Evolutionary conservation across 306 rosid genomes (phyloP), one percentile per base, ranked within the genome.

Genomic region (Glycyrrhiza uralensis): DNA sequence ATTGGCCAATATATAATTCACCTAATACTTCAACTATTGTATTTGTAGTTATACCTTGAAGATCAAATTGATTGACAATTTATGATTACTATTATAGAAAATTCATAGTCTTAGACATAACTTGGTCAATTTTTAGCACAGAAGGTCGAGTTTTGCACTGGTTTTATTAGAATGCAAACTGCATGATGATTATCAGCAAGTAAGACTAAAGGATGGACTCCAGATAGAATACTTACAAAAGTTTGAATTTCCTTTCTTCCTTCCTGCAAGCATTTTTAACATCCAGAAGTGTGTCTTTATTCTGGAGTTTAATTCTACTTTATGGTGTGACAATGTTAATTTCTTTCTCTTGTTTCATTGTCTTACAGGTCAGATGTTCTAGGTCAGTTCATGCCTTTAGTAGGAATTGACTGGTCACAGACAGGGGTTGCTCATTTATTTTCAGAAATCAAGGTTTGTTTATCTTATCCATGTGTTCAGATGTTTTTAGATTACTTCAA

Each of bases 351-450:
- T 24, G 58, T 69, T 63, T 65, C 57, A 23, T n/a, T 23, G 13
- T 50, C 45, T 73, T 71, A 14, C 86, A 94, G 99, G 71, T 95
- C 99, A 18, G 96, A 95, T 71, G 96, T 91, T 84, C 86, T 95
- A 28, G 99, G 97, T 72, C 99, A 95, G 68, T 89, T 95, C 86
- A 95, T 95, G 99, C 99, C 99, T 62, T 58, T 95, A 79, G 99
- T 95, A 42, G 99, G 97, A 81, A 79, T 91, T 26, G 97, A 95
- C 71, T 95, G 97, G 99, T 95, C 99, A 49, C 99, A 95, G 33
- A 75, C 88, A 18, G 99, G 99, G 15, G 99, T 95, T 81, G 89
- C 99, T 39, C 94, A 89, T 88, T 89, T 95, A 79, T 95, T 85
- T 89, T 86, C 99, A 39, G 96, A 92, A 61, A 91, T 95, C 80